A percentile compares a stretch with the other conserved stretches of the same genome.
phyloP scores from a whole-genome alignment of 2,329 filamentous ascomycete genomes.

The Chrysoporthe austroafricana region DNA sequence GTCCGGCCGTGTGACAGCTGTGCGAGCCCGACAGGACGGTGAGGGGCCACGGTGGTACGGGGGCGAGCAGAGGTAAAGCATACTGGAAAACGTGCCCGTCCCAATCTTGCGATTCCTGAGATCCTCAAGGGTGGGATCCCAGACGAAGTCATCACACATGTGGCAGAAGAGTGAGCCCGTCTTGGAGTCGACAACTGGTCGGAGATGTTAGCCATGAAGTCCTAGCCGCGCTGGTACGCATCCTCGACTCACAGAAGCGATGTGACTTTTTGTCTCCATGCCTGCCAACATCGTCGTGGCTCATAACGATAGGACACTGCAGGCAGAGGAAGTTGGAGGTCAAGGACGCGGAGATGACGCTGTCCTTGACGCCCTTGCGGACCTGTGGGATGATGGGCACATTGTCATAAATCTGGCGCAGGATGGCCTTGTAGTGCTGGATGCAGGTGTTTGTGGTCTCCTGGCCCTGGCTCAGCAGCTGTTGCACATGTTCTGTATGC shows the following conservation, averaged over 20 bases:
- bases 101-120: constrained; percentile 72
- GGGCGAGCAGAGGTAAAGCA: constrained; percentile 32
- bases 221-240: background rate
- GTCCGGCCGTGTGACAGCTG: constrained; percentile 6
- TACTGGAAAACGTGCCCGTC: constrained; percentile 67
- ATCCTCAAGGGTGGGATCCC: constrained; percentile 79
- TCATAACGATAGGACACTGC: constrained; percentile 72
- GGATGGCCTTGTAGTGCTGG: constrained; percentile 71
- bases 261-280: constrained; percentile 73
- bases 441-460: constrained; percentile 71
- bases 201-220: constrained; percentile 34
- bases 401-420: constrained; percentile 72
- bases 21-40: background rate
- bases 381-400: constrained; percentile 68
- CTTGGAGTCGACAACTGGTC: constrained; percentile 74
- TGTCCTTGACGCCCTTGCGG: constrained; percentile 60
- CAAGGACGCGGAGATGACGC: constrained; percentile 58
- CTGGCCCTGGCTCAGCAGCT: constrained; percentile 63
- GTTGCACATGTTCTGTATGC: constrained; percentile 69
- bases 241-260: constrained; percentile 65
- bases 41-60: background rate
- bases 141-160: constrained; percentile 81
- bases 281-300: constrained; percentile 65
- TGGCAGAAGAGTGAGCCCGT: constrained; percentile 78
- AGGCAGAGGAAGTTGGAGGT: constrained; percentile 74